phyloP scores from a whole-genome alignment of 768 basidiomycete genomes.

The Trametes elegans region DNA sequence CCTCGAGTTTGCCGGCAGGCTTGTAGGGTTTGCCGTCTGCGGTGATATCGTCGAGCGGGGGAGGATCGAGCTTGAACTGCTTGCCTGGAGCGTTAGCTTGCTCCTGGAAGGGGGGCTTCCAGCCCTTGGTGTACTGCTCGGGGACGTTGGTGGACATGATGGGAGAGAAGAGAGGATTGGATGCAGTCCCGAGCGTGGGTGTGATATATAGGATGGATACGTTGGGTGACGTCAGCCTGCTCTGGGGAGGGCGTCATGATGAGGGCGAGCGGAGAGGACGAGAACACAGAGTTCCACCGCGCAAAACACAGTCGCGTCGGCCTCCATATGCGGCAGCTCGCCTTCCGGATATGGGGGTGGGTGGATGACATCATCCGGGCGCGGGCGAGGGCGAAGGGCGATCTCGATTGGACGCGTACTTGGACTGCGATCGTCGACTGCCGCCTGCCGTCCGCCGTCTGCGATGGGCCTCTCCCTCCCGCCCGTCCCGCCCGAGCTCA shows the following conservation, averaged over 20 bases:
- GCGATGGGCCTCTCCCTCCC: slow-evolving; percentile 51
- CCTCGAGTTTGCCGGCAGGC: slow-evolving; percentile 44
- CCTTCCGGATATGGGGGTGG: not conserved
- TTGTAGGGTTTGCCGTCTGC: slow-evolving; percentile 46
- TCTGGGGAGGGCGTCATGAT: slow-evolving; percentile 5
- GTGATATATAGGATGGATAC: not conserved
- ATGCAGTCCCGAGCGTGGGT: not conserved
- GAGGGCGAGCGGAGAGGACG: not conserved
- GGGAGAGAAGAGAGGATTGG: not conserved
- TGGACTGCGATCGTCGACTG: not conserved
- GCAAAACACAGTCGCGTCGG: not conserved
- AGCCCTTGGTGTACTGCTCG: slow-evolving; percentile 33
- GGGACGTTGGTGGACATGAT: slow-evolving; percentile 13
- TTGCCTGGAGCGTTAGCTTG: slow-evolving; percentile 30
- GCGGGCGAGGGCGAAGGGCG: not conserved
- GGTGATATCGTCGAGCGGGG: slow-evolving; percentile 40
- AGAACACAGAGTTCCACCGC: not conserved
- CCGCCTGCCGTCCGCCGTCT: not conserved
- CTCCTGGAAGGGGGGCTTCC: slow-evolving; percentile 31
- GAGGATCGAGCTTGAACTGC: slow-evolving; percentile 33
- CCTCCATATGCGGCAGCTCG: slow-evolving; percentile 1
- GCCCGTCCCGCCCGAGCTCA: slow-evolving; percentile 59
- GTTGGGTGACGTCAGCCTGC: slow-evolving; percentile 9
- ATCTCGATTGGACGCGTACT: slow-evolving; percentile 13
- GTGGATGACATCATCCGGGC: slow-evolving; percentile 14